phyloP scores from a whole-genome alignment of 768 basidiomycete species.

The Lactifluus volemus region DNA sequence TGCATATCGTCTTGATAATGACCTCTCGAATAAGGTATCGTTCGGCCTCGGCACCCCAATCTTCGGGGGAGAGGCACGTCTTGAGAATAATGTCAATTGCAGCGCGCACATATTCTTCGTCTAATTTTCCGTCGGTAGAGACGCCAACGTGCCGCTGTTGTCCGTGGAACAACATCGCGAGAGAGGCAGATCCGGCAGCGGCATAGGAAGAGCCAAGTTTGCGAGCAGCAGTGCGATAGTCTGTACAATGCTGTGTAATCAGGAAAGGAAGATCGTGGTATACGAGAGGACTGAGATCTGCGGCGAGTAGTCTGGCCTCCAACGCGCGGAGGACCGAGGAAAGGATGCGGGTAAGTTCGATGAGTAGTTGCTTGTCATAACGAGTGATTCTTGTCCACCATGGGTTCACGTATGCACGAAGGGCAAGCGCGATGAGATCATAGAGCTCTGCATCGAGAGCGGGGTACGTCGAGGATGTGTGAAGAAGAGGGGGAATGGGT shows the following conservation, averaged over 20 bases:
- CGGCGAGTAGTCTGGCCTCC: constrained; percentile 44
- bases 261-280: constrained; percentile 56
- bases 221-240: constrained; percentile 60
- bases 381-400: constrained; percentile 84
- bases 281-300: constrained; percentile 54
- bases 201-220: constrained; percentile 68
- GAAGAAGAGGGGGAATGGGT: constrained; percentile 47
- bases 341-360: constrained; percentile 55
- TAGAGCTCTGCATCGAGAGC: constrained; percentile 66
- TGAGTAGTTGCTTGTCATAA: constrained; percentile 76
- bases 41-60: constrained; percentile 71
- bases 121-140: constrained; percentile 50
- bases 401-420: constrained; percentile 70
- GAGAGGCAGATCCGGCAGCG: constrained; percentile 48
- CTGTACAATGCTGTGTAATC: constrained; percentile 65
- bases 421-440: constrained; percentile 69
- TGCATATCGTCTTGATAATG: constrained; percentile 62
- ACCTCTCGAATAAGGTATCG: constrained; percentile 81
- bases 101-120: constrained; percentile 74
- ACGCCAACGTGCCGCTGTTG: constrained; percentile 83
- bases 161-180: constrained; percentile 66
- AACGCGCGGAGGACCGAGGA: constrained; percentile 49
- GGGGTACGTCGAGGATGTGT: constrained; percentile 33
- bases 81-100: constrained; percentile 69
- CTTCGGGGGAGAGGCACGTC: constrained; percentile 63